Conservation (phyloP, 2,329 filamentous ascomycete genomes). For the Scorias spongiosa region DNA sequence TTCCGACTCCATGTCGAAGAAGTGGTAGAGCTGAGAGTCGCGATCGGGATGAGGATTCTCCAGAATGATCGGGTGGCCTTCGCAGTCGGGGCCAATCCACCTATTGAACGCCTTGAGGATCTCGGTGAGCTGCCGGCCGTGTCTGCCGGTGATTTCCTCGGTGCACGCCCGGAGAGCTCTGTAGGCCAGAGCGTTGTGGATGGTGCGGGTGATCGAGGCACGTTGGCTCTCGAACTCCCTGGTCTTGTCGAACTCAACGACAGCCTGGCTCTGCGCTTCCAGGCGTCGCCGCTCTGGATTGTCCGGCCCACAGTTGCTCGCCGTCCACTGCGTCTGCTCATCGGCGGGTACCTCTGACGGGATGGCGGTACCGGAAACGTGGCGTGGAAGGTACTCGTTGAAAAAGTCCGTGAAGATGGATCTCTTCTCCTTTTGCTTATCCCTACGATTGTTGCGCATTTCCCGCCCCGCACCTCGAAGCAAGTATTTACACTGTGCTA, state of each 20-base stretch:
- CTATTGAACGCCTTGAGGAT: slow-evolving; percentile 15
- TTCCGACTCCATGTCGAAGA: slow-evolving; percentile 5
- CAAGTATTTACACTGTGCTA: slow-evolving; percentile 44
- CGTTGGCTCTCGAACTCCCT: slow-evolving; percentile 9
- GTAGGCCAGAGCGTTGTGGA: slow-evolving; percentile 10
- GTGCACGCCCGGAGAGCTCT: slow-evolving; percentile 11
- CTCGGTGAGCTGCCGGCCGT: slow-evolving; percentile 11
- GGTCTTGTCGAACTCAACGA: slow-evolving; percentile 22
- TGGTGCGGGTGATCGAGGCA: slow-evolving; percentile 6
- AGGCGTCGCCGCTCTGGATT: slow-evolving; percentile 22
- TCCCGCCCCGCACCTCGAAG: slow-evolving; percentile 23
- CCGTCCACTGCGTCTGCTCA: neutral
- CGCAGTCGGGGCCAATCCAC: slow-evolving; percentile 7
- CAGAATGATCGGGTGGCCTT: slow-evolving; percentile 5
- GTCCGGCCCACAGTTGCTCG: slow-evolving; percentile 1
- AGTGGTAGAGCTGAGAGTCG: slow-evolving; percentile 1
- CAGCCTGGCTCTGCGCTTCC: slow-evolving; percentile 37
- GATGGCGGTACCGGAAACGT: slow-evolving; percentile 18
- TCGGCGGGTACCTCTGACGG: neutral
- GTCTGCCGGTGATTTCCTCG: slow-evolving; percentile 4
- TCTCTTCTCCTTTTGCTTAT: slow-evolving; percentile 31
- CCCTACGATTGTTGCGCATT: slow-evolving; percentile 31
- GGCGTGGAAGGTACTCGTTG: slow-evolving; percentile 45
- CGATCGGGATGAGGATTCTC: slow-evolving; percentile 6
- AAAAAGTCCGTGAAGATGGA: slow-evolving; percentile 46